Percentiles rank a stretch among this genome's conserved stretches.
Evolutionary conservation across 805 yeast species (phyloP).

Genomic region (Yamadazyma philogaea): DNA sequence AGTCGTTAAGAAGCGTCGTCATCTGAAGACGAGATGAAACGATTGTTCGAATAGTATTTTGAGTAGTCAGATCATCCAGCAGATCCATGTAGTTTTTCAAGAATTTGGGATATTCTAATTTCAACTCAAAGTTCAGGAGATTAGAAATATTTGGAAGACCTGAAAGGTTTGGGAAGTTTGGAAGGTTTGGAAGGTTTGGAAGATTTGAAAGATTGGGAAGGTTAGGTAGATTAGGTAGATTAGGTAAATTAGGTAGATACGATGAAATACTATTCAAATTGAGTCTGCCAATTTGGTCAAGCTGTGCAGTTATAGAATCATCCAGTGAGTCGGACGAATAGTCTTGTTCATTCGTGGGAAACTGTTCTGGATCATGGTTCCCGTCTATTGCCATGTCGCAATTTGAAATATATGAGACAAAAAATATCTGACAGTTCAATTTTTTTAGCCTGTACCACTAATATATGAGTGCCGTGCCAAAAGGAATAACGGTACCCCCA

Average conservation of each 20-base stretch:
- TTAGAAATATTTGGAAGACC: slow-evolving; percentile 4
- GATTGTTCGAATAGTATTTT: slow-evolving; percentile 30
- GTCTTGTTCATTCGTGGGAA: neutral
- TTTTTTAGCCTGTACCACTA: neutral
- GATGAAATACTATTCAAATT: slow-evolving; percentile 18
- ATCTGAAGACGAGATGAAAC: slow-evolving; percentile 41
- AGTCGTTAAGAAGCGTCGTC: slow-evolving; percentile 38
- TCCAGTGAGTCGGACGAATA: slow-evolving; percentile 13
- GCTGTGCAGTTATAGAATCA: slow-evolving; percentile 43
- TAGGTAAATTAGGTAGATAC: slow-evolving; percentile 8
- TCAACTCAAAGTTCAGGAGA: slow-evolving; percentile 3
- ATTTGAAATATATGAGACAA: too few species aligned
- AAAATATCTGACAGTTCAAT: neutral
- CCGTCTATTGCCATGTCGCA: neutral
- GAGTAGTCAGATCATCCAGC: slow-evolving; percentile 20
- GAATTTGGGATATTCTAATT: slow-evolving; percentile 8
- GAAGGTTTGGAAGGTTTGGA: neutral
- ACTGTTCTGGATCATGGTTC: neutral
- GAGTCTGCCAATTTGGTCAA: slow-evolving; percentile 51
- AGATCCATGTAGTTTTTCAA: slow-evolving; percentile 9
- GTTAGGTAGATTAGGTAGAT: neutral
- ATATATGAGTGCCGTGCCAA: slow-evolving; percentile 8
- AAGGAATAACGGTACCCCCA: slow-evolving; percentile 43
- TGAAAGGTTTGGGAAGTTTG: neutral
- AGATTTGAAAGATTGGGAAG: slow-evolving; percentile 1